Percentiles rank a stretch among this genome's conserved stretches.
Conservation (phyloP, 2,329 filamentous ascomycete genomes). For the Aspergillus clavatus region DNA sequence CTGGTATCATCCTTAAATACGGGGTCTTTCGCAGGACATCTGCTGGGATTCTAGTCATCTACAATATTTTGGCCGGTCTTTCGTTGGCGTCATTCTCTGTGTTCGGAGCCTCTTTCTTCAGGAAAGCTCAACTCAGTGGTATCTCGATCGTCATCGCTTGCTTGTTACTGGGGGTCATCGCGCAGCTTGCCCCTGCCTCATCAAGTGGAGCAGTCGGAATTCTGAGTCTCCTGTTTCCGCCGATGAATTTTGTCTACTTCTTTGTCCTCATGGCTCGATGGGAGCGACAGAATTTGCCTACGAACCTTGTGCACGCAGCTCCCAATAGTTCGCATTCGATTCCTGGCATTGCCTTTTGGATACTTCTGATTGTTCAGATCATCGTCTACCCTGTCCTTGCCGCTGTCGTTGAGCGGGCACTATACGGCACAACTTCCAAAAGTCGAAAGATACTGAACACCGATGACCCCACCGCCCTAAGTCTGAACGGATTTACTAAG, state of each 20-base stretch:
- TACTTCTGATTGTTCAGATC: conserved; percentile 73
- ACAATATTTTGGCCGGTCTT: conserved; percentile 71
- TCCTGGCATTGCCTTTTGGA: conserved; percentile 70
- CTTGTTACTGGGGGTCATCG: conserved; percentile 72
- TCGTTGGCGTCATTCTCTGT: conserved; percentile 76
- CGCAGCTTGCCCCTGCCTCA: conserved; percentile 63
- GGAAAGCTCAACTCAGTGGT: conserved; percentile 79
- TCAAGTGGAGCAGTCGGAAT: conserved; percentile 61
- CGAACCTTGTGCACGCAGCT: conserved; percentile 58
- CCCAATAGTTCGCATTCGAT: conserved; percentile 64
- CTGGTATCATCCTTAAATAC: conserved; percentile 58
- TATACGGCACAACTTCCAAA: conserved; percentile 70
- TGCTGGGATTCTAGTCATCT: conserved; percentile 63
- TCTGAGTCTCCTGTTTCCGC: conserved; percentile 72
- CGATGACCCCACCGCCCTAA: conserved; percentile 55
- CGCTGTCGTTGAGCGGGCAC: conserved; percentile 64
- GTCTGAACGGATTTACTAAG: conserved; percentile 70
- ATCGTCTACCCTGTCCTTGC: conserved; percentile 72
- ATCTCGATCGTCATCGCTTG: conserved; percentile 70
- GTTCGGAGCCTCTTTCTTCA: conserved; percentile 77
- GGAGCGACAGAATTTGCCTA: conserved; percentile 57
- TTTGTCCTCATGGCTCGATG: conserved; percentile 70
- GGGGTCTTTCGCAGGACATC: conserved; percentile 64
- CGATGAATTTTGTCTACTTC: conserved; percentile 84
- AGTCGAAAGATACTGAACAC: conserved; percentile 45